These are phyloP conservation scores for Parascedosporium putredinis DNA, from an alignment of 2,329 filamentous ascomycete species.

Conservation along the genomic window DNA sequence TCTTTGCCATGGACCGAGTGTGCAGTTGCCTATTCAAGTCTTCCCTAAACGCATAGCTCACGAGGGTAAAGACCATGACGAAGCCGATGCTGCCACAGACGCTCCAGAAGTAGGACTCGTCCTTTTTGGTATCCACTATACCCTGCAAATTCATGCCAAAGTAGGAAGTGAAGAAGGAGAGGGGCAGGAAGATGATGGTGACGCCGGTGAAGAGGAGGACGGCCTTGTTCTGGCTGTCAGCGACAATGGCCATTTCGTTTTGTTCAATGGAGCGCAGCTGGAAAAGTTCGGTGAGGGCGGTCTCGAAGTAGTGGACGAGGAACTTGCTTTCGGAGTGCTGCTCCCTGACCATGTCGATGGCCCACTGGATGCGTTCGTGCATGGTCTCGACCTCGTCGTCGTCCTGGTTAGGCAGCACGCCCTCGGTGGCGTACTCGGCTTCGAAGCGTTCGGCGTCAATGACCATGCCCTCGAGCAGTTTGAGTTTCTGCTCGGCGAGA, in stretches of 20 bases:
- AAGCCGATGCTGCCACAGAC: not conserved
- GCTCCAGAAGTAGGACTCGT: not conserved
- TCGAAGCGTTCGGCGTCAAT: constrained; percentile 1
- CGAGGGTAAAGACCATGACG: not conserved
- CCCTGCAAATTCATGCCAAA: constrained; percentile 47
- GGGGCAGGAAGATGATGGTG: constrained; percentile 51
- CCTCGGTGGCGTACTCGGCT: not conserved
- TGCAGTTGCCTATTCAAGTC: not conserved
- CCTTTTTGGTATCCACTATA: not conserved
- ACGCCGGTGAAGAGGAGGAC: constrained; percentile 57
- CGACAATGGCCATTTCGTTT: constrained; percentile 38
- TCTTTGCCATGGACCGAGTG: not conserved
- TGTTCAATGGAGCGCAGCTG: constrained; percentile 8
- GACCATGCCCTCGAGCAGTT: not conserved
- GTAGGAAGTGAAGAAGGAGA: constrained; percentile 54
- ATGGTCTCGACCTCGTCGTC: constrained; percentile 43
- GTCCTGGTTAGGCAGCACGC: constrained; percentile 11
- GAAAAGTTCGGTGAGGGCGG: constrained; percentile 4
- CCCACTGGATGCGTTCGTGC: constrained; percentile 43
- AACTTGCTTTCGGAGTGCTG: constrained; percentile 58
- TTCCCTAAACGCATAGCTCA: not conserved
- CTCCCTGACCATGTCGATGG: constrained; percentile 56
- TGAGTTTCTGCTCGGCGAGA: constrained; percentile 3
- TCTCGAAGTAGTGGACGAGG: constrained; percentile 47
- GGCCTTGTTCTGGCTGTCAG: constrained; percentile 49